phyloP scores from a whole-genome alignment of 352 stramenopile genomes.

The Phytophthora europaea region DNA sequence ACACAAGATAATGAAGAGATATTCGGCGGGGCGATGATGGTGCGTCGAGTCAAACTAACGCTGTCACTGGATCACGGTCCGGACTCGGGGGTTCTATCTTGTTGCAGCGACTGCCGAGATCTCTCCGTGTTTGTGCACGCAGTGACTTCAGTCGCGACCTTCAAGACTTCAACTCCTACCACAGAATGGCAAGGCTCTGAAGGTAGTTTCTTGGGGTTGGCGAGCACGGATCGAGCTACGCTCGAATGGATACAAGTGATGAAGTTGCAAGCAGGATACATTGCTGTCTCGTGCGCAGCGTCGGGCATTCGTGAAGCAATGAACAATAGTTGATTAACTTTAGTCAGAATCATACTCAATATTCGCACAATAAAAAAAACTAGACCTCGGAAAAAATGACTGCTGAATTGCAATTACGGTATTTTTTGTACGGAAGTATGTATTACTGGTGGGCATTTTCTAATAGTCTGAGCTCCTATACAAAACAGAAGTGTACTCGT shows the following conservation, averaged over 20 bases:
- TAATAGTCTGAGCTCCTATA: too few species aligned
- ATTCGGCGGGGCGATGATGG: neutral
- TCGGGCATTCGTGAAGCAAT: too few species aligned
- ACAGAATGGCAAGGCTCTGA: neutral
- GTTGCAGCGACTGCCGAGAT: neutral
- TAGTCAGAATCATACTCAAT: too few species aligned
- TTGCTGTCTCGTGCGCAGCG: neutral
- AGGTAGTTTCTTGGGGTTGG: neutral
- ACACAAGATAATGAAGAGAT: neutral
- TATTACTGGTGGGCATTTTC: too few species aligned
- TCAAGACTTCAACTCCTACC: neutral
- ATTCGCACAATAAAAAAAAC: too few species aligned
- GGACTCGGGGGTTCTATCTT: neutral
- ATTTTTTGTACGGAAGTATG: too few species aligned
- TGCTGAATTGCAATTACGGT: too few species aligned
- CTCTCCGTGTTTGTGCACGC: neutral
- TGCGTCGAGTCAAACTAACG: neutral
- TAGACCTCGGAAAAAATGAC: too few species aligned
- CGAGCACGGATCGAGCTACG: neutral
- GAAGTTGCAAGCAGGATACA: neutral
- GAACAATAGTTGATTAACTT: too few species aligned
- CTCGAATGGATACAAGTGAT: neutral
- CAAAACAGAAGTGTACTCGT: too few species aligned
- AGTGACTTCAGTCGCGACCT: neutral
- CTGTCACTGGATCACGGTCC: neutral